Percentiles rank a stretch among this genome's conserved stretches.
phyloP scores from a whole-genome alignment of 768 basidiomycete genomes.

The Ramaria rubella region DNA sequence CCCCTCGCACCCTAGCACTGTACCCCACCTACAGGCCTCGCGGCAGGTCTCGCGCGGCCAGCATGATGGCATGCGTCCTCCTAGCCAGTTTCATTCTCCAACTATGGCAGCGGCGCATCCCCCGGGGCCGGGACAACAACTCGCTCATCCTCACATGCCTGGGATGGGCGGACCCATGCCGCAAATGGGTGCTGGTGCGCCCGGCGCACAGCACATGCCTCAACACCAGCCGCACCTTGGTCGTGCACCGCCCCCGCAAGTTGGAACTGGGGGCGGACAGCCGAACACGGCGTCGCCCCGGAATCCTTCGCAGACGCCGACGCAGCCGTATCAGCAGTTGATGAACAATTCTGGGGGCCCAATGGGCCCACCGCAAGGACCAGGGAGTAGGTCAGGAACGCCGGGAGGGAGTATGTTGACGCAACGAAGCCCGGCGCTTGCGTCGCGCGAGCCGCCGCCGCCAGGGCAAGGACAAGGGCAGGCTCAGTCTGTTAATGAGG shows the following conservation, averaged over 20 bases:
- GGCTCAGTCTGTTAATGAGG: constrained; percentile 3
- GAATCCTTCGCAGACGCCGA: constrained; percentile 34
- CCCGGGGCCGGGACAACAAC: constrained; percentile 30
- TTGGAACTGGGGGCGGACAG: not conserved
- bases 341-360: not conserved
- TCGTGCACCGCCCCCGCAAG: constrained; percentile 15
- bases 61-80: constrained; percentile 33
- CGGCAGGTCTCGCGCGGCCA: constrained; percentile 37
- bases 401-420: constrained; percentile 41
- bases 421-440: constrained; percentile 54
- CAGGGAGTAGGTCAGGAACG: constrained; percentile 54
- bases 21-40: constrained; percentile 17
- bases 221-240: constrained; percentile 44
- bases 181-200: constrained; percentile 47
- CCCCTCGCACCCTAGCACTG: constrained; percentile 12
- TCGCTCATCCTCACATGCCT: constrained; percentile 20
- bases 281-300: constrained; percentile 20
- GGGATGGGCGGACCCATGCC: constrained; percentile 20
- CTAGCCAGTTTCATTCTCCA: constrained; percentile 49
- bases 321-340: constrained; percentile 37
- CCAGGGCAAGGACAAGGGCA: not conserved
- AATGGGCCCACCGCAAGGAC: constrained; percentile 20
- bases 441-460: constrained; percentile 38
- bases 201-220: constrained; percentile 41
- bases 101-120: constrained; percentile 48